Percentiles rank a stretch among this genome's conserved stretches.
phyloP scores from a whole-genome alignment of 306 rosid genomes.

The Canavalia ensiformis region DNA sequence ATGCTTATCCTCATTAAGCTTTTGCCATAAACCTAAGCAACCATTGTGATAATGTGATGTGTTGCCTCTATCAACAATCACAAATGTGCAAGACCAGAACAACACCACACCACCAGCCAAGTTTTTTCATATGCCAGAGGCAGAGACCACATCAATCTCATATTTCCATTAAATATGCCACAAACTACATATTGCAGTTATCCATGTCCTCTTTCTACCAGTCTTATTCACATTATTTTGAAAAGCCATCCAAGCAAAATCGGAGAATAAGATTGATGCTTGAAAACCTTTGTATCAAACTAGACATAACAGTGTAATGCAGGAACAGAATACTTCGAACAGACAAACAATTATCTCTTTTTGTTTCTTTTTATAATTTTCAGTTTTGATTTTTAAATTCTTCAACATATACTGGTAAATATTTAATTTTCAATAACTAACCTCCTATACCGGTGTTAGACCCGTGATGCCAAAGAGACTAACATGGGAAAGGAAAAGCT shows the following conservation, averaged over 20 bases:
- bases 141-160: neutral
- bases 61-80: conserved; percentile 19
- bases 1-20: conserved; percentile 23
- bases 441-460: neutral
- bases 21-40: conserved; percentile 17
- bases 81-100: conserved; percentile 5
- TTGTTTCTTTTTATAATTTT: conserved; percentile 11
- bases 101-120: conserved; percentile 10
- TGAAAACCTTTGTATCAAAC: neutral
- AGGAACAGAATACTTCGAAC: conserved; percentile 25
- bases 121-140: conserved; percentile 10
- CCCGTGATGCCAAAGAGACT: neutral
- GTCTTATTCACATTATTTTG: neutral
- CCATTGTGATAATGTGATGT: neutral
- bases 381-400: conserved; percentile 9
- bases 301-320: conserved; percentile 6
- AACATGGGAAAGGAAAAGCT: conserved; percentile 19
- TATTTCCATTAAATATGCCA: neutral
- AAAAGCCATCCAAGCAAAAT: conserved; percentile 29
- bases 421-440: conserved; percentile 30
- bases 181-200: conserved; percentile 15
- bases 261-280: conserved; percentile 15
- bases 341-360: conserved; percentile 5
- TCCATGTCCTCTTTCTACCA: neutral
- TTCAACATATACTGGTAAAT: neutral